Evolutionary conservation across 768 basidiomycete species (phyloP).

Genomic region (Boletus tomentosulus): DNA sequence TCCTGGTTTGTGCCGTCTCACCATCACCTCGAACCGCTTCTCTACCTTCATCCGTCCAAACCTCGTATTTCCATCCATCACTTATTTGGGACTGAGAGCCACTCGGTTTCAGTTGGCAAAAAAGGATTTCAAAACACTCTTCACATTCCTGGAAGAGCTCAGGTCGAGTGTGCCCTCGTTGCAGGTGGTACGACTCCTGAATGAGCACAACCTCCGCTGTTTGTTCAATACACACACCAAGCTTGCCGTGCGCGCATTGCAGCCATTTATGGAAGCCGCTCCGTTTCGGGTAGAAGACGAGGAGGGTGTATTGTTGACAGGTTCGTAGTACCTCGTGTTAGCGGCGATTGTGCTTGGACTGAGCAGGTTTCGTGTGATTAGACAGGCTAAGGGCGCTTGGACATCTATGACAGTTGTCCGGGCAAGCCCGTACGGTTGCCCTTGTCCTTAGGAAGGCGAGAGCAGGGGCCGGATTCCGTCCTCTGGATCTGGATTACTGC

Average conservation of each 20-base stretch:
- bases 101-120: neutral
- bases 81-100: slow-evolving; percentile 14
- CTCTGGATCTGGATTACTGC: neutral
- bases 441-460: neutral
- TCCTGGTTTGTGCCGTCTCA: slow-evolving; percentile 19
- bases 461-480: neutral
- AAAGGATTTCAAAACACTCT: slow-evolving; percentile 2
- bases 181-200: slow-evolving; percentile 19
- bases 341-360: neutral
- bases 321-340: slow-evolving; percentile 4
- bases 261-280: slow-evolving; percentile 1
- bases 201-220: slow-evolving; percentile 12
- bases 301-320: slow-evolving; percentile 18
- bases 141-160: slow-evolving; percentile 12
- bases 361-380: neutral
- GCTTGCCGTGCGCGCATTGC: slow-evolving; percentile 5
- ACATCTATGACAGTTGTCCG: neutral
- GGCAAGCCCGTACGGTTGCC: too few species aligned
- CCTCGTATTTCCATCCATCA: slow-evolving; percentile 13
- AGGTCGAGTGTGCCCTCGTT: slow-evolving; percentile 13
- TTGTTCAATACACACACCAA: slow-evolving; percentile 16
- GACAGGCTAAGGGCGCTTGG: slow-evolving; percentile 13
- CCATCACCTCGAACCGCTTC: slow-evolving; percentile 8
- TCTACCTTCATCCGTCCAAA: neutral
- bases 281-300: slow-evolving; percentile 23